Base-by-base conservation (phyloP, 306 rosid species). In the Vachellia pachyceras region DNA sequence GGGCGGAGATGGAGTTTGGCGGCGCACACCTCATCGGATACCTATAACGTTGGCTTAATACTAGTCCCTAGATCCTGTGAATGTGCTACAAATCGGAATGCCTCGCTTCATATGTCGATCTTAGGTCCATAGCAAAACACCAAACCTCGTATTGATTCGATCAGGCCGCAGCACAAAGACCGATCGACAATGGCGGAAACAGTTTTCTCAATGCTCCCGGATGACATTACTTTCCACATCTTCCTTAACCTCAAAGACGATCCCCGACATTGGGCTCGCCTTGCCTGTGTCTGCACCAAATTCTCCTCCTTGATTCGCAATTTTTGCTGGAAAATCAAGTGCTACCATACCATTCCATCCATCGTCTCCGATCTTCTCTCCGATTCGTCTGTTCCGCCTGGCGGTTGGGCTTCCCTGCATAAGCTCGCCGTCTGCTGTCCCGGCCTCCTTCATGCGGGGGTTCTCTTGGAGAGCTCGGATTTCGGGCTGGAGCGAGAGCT, bases 351-450 rank as follows among this genome's bases (percentile, higher is more conserved):
- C 52, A 85, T 92, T 47, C 98, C 98, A 5, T 84, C 93, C 41
- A 82, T 86, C 42, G 69, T 86, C 57, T 55, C 92, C 46, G 90
- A 92, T 46, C 97, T 92, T 44, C 75, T 88, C 41, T 78, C 80
- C 54, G 73, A 52, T 72, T 13, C 77, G 15, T 8, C 83, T 41
- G 57, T 18, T 12, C 85, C 92, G 0, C 73, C 89, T 10, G 84
- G 88, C 1, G 90, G 87, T 12, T 84, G 88, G 90, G 83, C 94
- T 46, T 78, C 97, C 18, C 89, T 95, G 73, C 89, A 86, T 60
- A 95, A 93, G 83, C 90, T 95, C 78, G 13, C 94, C 47, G 89
- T 93, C 42, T 95, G 99, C 76, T 95, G 99, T 67, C 99, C 99
- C 5, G 99, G 99, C 22, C 91, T 89, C 57, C 75, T 60, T 66